Percentiles rank a stretch among this genome's conserved stretches.
Evolutionary conservation across 208 protist genomes (phyloP).

Genomic region (Trypanosoma cruzi): DNA sequence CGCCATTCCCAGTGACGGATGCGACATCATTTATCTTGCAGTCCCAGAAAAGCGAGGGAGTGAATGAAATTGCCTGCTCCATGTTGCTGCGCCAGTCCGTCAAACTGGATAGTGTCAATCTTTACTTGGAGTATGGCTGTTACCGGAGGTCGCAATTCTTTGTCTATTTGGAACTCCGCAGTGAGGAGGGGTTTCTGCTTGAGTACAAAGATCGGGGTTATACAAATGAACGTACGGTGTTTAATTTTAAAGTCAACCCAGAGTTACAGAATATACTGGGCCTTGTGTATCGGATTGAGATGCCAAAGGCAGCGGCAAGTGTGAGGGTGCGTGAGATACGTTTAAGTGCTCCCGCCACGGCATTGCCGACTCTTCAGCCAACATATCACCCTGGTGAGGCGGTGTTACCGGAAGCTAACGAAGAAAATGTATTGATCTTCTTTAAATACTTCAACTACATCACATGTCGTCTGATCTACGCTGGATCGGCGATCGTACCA

Average conservation of each 20-base stretch:
- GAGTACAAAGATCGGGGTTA: neutral
- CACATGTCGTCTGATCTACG: constrained; percentile 53
- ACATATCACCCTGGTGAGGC: constrained; percentile 4
- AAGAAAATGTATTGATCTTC: constrained; percentile 60
- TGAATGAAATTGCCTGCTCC: no score
- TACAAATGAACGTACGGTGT: neutral
- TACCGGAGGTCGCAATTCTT: neutral
- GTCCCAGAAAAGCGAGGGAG: no score
- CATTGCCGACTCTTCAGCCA: neutral
- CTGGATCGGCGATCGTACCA: constrained; percentile 58
- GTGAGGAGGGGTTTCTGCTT: neutral
- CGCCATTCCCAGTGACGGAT: neutral
- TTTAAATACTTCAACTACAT: constrained; percentile 82
- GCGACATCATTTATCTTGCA: no score
- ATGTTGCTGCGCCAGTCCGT: neutral
- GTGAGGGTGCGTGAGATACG: constrained; percentile 3
- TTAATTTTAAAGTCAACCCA: constrained; percentile 3
- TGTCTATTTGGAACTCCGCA: neutral
- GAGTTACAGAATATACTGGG: neutral
- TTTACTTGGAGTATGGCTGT: neutral
- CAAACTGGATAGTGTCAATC: constrained; percentile 9
- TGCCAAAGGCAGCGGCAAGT: neutral
- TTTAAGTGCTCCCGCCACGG: neutral
- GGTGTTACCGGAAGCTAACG: constrained; percentile 32
- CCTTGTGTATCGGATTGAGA: neutral